phyloP scores from a whole-genome alignment of 1,284 basidiomycete genomes.

The Puccinia horiana region DNA sequence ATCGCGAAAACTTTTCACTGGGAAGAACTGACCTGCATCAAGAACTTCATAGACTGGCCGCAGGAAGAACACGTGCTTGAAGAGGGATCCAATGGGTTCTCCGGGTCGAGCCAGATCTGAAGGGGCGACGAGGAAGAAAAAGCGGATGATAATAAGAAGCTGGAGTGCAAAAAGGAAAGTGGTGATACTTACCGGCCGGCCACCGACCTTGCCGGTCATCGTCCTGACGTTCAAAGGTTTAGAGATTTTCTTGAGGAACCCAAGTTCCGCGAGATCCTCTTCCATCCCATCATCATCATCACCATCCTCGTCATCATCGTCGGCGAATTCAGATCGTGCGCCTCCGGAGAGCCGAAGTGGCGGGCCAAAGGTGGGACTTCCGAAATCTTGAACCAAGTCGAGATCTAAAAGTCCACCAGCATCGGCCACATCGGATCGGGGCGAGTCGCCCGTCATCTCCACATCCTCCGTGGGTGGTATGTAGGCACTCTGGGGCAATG shows the following conservation, averaged over 20 bases:
- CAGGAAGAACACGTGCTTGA: constrained; percentile 23
- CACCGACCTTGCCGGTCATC: constrained; percentile 47
- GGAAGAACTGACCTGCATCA: constrained; percentile 39
- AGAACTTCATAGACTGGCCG: constrained; percentile 35
- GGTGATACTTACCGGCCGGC: constrained; percentile 35
- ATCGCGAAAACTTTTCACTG: no score
- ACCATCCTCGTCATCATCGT: constrained; percentile 24
- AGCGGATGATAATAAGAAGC: not conserved
- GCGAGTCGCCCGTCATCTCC: constrained; percentile 40
- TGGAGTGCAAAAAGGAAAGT: not conserved
- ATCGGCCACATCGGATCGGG: constrained; percentile 47
- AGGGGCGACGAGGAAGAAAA: not conserved
- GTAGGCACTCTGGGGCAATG: not conserved
- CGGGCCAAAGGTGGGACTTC: not conserved
- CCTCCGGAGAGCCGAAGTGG: constrained; percentile 43
- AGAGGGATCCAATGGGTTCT: constrained; percentile 12
- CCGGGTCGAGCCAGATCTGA: constrained; percentile 49
- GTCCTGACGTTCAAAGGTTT: constrained; percentile 30
- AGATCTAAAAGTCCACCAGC: constrained; percentile 14
- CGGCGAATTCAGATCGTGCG: not conserved
- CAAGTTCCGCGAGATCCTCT: constrained; percentile 41
- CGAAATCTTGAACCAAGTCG: not conserved
- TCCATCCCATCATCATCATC: constrained; percentile 4
- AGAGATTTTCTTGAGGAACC: constrained; percentile 37
- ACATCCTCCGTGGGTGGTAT: constrained; percentile 15